Percentiles rank a stretch among this genome's conserved stretches.
Evolutionary conservation across 495 filamentous ascomycete species (phyloP).

Genomic region (Penicillium longicatenatum): DNA sequence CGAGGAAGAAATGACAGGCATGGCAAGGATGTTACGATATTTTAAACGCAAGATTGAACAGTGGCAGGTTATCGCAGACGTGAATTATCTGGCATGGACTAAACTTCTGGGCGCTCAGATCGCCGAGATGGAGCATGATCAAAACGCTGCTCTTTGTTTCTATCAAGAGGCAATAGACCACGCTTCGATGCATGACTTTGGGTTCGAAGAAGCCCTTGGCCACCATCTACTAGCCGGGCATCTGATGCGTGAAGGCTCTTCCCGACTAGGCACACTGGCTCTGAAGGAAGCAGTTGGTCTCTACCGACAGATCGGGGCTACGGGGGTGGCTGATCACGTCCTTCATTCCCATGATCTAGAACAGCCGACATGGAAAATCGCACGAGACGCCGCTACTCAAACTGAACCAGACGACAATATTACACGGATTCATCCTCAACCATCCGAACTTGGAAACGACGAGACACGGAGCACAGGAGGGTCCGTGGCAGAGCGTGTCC

Average conservation of each 20-base stretch:
- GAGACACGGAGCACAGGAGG: neutral
- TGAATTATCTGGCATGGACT: constrained; percentile 66
- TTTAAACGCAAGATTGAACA: constrained; percentile 64
- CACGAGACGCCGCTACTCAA: neutral
- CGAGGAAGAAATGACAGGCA: constrained; percentile 42
- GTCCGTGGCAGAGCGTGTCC: constrained; percentile 11
- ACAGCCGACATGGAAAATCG: neutral
- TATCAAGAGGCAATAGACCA: constrained; percentile 79
- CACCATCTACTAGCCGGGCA: constrained; percentile 70
- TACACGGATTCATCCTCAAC: neutral
- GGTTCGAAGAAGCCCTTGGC: constrained; percentile 77
- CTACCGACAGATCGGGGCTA: constrained; percentile 7
- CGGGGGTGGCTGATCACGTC: constrained; percentile 5
- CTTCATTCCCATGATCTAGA: neutral
- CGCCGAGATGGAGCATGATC: constrained; percentile 60
- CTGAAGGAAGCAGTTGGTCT: constrained; percentile 6
- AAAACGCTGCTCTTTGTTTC: constrained; percentile 56
- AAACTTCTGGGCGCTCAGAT: constrained; percentile 70
- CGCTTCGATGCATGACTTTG: constrained; percentile 52
- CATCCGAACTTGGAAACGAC: neutral
- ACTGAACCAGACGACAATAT: neutral
- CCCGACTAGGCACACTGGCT: neutral
- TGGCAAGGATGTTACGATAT: constrained; percentile 51
- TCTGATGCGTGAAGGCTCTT: constrained; percentile 51
- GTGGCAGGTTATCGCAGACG: constrained; percentile 63